Conservation (phyloP, 2,329 filamentous ascomycete genomes). For the Colletotrichum tropicale region DNA sequence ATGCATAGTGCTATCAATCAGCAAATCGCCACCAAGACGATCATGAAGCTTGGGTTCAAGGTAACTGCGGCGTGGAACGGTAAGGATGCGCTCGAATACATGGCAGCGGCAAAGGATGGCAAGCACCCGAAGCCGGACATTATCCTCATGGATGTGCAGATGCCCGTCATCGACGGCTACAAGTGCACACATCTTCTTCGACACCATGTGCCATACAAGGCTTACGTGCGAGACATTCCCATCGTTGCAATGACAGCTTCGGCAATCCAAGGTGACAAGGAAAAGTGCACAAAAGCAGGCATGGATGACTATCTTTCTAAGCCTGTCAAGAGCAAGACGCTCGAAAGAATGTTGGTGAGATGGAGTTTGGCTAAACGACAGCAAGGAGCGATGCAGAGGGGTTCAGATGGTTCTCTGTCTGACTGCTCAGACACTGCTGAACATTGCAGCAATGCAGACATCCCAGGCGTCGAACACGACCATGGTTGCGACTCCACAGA, state of each 20-base stretch:
- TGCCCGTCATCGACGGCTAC: constrained; percentile 80
- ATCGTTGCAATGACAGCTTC: constrained; percentile 85
- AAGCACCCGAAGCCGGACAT: constrained; percentile 68
- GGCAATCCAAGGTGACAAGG: constrained; percentile 76
- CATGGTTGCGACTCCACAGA: not conserved
- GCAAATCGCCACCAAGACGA: constrained; percentile 77
- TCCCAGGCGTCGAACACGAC: constrained; percentile 34
- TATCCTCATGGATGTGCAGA: constrained; percentile 80
- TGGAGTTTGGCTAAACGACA: constrained; percentile 56
- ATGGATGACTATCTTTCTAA: constrained; percentile 82
- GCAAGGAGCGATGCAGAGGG: constrained; percentile 7
- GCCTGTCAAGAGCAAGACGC: constrained; percentile 69
- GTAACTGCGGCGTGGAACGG: constrained; percentile 79
- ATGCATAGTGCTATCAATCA: constrained; percentile 67
- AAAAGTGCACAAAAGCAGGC: constrained; percentile 74
- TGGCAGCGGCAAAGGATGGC: constrained; percentile 57
- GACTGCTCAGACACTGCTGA: constrained; percentile 52
- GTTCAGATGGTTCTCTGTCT: constrained; percentile 31
- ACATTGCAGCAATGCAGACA: constrained; percentile 45
- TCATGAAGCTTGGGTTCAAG: constrained; percentile 74
- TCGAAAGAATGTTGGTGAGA: constrained; percentile 74
- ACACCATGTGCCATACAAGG: constrained; percentile 68
- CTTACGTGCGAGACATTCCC: constrained; percentile 65
- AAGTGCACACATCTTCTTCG: constrained; percentile 76
- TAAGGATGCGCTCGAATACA: constrained; percentile 77